These are phyloP conservation scores for Cercophora sp. DNA, from an alignment of 495 filamentous ascomycete genomes.

Conservation along the genomic window DNA sequence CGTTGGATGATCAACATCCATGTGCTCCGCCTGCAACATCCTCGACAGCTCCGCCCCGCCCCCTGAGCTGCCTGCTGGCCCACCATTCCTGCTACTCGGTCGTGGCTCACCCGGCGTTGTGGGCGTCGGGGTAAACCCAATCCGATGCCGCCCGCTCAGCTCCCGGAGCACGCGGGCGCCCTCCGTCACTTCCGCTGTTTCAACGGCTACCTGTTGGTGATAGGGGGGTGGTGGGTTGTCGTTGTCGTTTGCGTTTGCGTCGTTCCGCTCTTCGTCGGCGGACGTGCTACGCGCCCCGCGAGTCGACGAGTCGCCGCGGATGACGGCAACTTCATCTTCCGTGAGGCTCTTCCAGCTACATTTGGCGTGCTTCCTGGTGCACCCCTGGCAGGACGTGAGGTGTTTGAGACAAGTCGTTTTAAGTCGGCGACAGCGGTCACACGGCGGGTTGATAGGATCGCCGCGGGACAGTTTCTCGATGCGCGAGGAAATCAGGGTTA, in stretches of 20 bases:
- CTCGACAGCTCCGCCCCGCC: no score
- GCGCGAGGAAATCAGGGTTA: conserved; percentile 63
- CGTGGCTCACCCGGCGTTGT: background rate
- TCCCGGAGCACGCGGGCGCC: background rate
- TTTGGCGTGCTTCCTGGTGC: conserved; percentile 83
- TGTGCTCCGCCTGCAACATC: no score
- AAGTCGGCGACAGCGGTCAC: conserved; percentile 75
- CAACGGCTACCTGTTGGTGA: background rate
- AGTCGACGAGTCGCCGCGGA: no score
- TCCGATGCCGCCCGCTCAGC: background rate
- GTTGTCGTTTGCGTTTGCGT: background rate
- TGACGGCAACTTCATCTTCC: conserved; percentile 55
- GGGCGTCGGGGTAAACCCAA: background rate
- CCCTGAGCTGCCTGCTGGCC: background rate
- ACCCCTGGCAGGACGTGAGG: conserved; percentile 77
- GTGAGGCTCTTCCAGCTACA: conserved; percentile 77
- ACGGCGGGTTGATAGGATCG: conserved; percentile 70
- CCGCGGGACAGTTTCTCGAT: conserved; percentile 74
- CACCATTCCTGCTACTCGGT: background rate
- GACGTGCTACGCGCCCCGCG: no score
- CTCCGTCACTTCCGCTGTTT: background rate
- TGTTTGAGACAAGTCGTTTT: conserved; percentile 82
- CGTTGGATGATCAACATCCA: no score
- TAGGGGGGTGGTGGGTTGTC: no score
- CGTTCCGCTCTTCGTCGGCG: no score